Evolutionary conservation across 1,284 basidiomycete species (phyloP).

Genomic region (Heliocybe sulcata): DNA sequence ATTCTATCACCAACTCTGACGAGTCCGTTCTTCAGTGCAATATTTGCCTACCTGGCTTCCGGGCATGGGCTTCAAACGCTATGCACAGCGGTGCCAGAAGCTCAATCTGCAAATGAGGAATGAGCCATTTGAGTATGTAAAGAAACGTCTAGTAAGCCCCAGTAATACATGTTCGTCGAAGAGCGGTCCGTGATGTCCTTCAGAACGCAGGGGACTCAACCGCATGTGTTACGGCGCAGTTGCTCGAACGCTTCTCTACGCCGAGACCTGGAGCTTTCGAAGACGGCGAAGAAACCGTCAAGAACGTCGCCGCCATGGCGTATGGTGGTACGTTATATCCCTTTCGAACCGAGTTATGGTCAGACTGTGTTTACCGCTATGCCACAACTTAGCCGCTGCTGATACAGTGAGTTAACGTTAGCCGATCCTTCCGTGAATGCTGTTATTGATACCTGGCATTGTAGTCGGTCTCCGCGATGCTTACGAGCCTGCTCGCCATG

Average conservation of each 20-base stretch:
- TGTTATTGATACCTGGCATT: not conserved
- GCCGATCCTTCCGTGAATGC: not conserved
- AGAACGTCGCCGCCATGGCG: constrained; percentile 10
- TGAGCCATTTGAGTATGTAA: constrained; percentile 25
- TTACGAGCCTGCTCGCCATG: constrained; percentile 40
- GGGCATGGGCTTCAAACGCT: constrained; percentile 37
- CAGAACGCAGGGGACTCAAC: constrained; percentile 1
- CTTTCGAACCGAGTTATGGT: not conserved
- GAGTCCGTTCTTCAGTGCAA: not conserved
- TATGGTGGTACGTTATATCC: constrained; percentile 13
- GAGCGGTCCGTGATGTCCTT: constrained; percentile 2
- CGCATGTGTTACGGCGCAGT: not conserved
- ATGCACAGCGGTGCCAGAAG: constrained; percentile 31
- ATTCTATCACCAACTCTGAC: not conserved
- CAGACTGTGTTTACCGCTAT: not conserved
- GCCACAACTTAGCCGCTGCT: constrained; percentile 3
- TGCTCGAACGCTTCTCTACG: not conserved
- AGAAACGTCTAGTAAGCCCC: constrained; percentile 17
- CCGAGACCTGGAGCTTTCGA: not conserved
- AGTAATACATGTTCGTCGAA: not conserved
- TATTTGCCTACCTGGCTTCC: constrained; percentile 39
- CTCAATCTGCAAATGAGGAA: constrained; percentile 20
- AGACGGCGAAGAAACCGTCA: not conserved
- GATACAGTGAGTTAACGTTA: constrained; percentile 8
- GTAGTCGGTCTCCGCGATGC: not conserved